Percentiles rank a stretch among this genome's conserved stretches.
phyloP scores from a whole-genome alignment of 208 protist species.

The Wallacemonas sp. region DNA sequence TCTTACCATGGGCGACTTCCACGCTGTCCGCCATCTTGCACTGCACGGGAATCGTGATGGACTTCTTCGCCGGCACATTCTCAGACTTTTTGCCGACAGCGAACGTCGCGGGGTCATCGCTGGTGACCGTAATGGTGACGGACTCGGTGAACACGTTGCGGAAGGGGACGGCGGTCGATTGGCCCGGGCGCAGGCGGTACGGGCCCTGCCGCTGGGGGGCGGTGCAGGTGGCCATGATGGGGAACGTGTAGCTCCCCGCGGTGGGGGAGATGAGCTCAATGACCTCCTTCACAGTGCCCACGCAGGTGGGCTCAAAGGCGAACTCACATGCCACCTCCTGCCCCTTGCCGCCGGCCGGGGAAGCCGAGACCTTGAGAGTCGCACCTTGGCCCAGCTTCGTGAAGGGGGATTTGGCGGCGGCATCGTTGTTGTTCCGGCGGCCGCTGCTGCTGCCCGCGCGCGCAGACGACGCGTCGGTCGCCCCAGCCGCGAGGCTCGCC shows the following conservation, averaged over 20 bases:
- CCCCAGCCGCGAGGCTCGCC: too few species aligned
- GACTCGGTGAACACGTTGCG: constrained; percentile 94
- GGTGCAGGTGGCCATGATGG: constrained; percentile 86
- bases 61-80: constrained; percentile 82
- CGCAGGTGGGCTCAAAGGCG: constrained; percentile 88
- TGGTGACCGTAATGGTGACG: constrained; percentile 77
- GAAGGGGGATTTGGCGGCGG: constrained; percentile 42
- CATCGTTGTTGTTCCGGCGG: constrained; percentile 26
- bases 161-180: constrained; percentile 82
- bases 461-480: too few species aligned
- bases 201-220: constrained; percentile 94
- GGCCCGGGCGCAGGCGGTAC: constrained; percentile 62
- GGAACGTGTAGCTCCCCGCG: constrained; percentile 93
- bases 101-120: constrained; percentile 82
- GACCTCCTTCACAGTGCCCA: constrained; percentile 79
- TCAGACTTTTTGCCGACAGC: constrained; percentile 81
- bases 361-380: constrained; percentile 37
- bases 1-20: constrained; percentile 31
- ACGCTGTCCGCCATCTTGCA: constrained; percentile 54
- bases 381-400: constrained; percentile 44
- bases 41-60: constrained; percentile 65
- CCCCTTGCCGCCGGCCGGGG: constrained; percentile 47
- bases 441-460: constrained; percentile 24
- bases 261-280: constrained; percentile 83
- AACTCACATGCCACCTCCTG: constrained; percentile 93